These are phyloP conservation scores for Athelia psychrophila DNA, from an alignment of 1,284 basidiomycete species.

Conservation along the genomic window DNA sequence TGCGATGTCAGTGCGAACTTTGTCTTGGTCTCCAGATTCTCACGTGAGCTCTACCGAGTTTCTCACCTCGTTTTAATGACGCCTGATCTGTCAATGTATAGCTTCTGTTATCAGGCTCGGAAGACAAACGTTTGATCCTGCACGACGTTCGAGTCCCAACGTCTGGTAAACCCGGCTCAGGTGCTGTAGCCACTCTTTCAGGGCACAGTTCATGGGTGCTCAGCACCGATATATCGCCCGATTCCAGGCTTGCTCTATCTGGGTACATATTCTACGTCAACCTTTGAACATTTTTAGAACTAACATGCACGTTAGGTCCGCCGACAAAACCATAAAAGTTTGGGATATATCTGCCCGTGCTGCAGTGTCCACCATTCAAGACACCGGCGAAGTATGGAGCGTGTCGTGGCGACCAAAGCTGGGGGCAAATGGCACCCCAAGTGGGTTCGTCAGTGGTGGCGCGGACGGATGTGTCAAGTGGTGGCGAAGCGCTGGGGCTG, in stretches of 20 bases:
- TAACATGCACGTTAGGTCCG: conserved; percentile 52
- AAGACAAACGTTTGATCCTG: conserved; percentile 83
- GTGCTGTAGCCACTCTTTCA: conserved; percentile 76
- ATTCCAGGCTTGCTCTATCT: conserved; percentile 72
- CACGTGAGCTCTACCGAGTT: conserved; percentile 33
- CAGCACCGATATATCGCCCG: conserved; percentile 74
- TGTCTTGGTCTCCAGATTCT: conserved; percentile 83
- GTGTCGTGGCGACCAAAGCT: conserved; percentile 78
- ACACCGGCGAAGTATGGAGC: conserved; percentile 82
- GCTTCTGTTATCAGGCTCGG: conserved; percentile 83
- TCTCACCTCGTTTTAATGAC: not conserved
- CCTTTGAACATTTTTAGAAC: conserved; percentile 1
- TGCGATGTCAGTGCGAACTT: conserved; percentile 79
- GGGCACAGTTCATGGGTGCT: conserved; percentile 90
- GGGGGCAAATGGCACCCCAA: conserved; percentile 48
- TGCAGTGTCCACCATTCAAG: conserved; percentile 75
- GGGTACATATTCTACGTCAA: conserved; percentile 59
- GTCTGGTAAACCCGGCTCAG: conserved; percentile 58
- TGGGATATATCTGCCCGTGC: conserved; percentile 83
- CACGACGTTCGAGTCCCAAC: conserved; percentile 75
- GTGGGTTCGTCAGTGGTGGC: conserved; percentile 77
- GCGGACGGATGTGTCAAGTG: conserved; percentile 78
- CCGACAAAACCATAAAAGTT: conserved; percentile 82
- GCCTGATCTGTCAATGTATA: conserved; percentile 23
- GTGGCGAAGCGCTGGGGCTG: conserved; percentile 66